Evolutionary conservation across 371 early-diverging fungal species (phyloP).

Genomic region (Astathelohania contejeani): DNA sequence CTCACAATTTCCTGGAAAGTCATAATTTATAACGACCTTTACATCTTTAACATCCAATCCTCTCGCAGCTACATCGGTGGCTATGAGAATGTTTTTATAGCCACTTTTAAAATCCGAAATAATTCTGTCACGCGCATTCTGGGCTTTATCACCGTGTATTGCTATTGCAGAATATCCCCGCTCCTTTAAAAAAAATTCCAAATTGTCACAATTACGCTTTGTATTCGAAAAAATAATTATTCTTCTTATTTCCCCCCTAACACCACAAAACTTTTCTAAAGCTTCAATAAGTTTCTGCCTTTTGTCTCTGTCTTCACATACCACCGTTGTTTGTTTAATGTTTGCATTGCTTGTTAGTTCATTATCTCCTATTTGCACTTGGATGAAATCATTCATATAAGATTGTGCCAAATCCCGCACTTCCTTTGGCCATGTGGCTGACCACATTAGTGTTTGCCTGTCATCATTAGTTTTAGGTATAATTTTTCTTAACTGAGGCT

Average conservation of each 20-base stretch:
- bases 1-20: constrained; percentile 83
- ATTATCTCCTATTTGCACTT: constrained; percentile 89
- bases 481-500: constrained; percentile 93
- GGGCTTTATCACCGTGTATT: constrained; percentile 95
- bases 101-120: constrained; percentile 72
- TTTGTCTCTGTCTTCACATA: constrained; percentile 72
- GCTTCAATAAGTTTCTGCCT: constrained; percentile 75
- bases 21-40: constrained; percentile 75
- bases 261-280: constrained; percentile 49
- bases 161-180: constrained; percentile 88
- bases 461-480: constrained; percentile 90
- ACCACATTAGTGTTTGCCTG: constrained; percentile 97
- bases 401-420: constrained; percentile 76
- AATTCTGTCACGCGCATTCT: constrained; percentile 91
- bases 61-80: constrained; percentile 97
- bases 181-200: constrained; percentile 68
- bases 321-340: constrained; percentile 81
- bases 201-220: constrained; percentile 85
- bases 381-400: constrained; percentile 82
- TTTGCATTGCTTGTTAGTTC: constrained; percentile 89
- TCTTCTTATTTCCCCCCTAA: constrained; percentile 56
- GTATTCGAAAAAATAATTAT: constrained; percentile 89
- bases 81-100: constrained; percentile 82
- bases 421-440: constrained; percentile 97
- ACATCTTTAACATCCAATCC: constrained; percentile 96